Percentiles rank a stretch among this genome's conserved stretches.
Conservation (phyloP, 2,329 filamentous ascomycete genomes). For the Phoma herbarum region DNA sequence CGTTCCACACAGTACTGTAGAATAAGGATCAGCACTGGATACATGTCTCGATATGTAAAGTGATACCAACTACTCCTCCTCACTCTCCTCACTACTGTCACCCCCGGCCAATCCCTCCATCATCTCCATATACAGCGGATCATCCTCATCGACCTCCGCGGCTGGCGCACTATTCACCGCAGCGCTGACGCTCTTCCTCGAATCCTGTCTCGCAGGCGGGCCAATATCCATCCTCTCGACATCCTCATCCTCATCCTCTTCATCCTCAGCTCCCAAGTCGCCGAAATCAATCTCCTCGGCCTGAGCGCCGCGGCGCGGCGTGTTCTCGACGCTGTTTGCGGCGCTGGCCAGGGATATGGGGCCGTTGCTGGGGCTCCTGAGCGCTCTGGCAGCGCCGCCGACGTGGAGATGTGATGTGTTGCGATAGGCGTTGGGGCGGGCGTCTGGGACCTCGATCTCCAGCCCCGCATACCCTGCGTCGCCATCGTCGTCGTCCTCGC, state of each 20-base stretch:
- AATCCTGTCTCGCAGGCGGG: slow-evolving; percentile 36
- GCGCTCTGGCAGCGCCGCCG: slow-evolving; percentile 15
- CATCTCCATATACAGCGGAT: slow-evolving; percentile 56
- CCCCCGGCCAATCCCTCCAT: slow-evolving; percentile 51
- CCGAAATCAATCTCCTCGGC: slow-evolving; percentile 50
- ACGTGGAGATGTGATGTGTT: slow-evolving; percentile 22
- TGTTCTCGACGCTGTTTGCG: slow-evolving; percentile 46
- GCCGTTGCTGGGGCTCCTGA: slow-evolving; percentile 45
- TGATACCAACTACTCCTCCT: slow-evolving; percentile 34
- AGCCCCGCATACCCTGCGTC: slow-evolving; percentile 24
- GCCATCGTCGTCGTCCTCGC: slow-evolving; percentile 32
- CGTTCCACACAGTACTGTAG: too few species aligned
- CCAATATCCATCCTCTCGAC: slow-evolving; percentile 45
- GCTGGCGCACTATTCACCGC: slow-evolving; percentile 20
- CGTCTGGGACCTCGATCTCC: slow-evolving; percentile 48
- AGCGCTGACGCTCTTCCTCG: slow-evolving; percentile 6
- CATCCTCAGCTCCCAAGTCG: slow-evolving; percentile 39
- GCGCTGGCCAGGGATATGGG: slow-evolving; percentile 57
- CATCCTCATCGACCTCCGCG: slow-evolving; percentile 49
- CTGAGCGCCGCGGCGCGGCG: slow-evolving; percentile 26
- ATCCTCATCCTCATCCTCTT: slow-evolving; percentile 47
- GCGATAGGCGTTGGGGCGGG: slow-evolving; percentile 26
- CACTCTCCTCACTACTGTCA: slow-evolving; percentile 55
- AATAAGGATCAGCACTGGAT: too few species aligned
- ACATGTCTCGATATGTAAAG: too few species aligned